Conservation (phyloP, 768 basidiomycete species). For the Exidia glandulosa region DNA sequence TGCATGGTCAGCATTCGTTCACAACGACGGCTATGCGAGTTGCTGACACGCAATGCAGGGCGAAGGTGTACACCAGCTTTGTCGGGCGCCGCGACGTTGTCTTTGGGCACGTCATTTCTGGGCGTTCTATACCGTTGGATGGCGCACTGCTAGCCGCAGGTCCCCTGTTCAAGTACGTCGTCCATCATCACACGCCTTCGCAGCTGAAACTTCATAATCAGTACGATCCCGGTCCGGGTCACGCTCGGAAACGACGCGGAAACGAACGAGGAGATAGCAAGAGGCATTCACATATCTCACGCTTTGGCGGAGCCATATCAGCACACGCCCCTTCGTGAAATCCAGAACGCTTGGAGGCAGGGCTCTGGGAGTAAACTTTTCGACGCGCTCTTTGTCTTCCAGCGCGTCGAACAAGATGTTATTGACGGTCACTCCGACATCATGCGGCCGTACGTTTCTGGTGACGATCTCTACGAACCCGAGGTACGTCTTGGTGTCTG, state of each 20-base stretch:
- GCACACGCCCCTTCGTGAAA: slow-evolving; percentile 32
- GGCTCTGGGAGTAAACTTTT: slow-evolving; percentile 23
- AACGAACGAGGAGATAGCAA: slow-evolving; percentile 25
- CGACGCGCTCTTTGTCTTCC: slow-evolving; percentile 36
- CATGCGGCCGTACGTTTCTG: slow-evolving; percentile 16
- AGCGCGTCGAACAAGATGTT: slow-evolving; percentile 14
- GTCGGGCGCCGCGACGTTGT: slow-evolving; percentile 24
- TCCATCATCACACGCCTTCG: neutral
- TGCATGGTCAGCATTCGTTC: neutral
- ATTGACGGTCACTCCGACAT: neutral
- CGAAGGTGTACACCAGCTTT: slow-evolving; percentile 16
- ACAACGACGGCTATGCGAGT: neutral
- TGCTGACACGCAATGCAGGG: neutral
- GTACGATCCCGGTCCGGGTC: slow-evolving; percentile 35
- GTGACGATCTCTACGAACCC: slow-evolving; percentile 10
- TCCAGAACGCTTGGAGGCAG: slow-evolving; percentile 19
- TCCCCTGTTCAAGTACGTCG: slow-evolving; percentile 31
- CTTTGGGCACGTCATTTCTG: slow-evolving; percentile 37
- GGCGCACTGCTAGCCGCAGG: slow-evolving; percentile 34
- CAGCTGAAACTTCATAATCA: slow-evolving; percentile 18
- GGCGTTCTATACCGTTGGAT: slow-evolving; percentile 23
- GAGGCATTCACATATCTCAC: slow-evolving; percentile 26
- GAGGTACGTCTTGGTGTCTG: slow-evolving; percentile 21
- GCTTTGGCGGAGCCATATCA: slow-evolving; percentile 31
- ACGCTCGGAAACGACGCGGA: slow-evolving; percentile 12